Percentiles rank a stretch among this genome's conserved stretches.
These are phyloP conservation scores for Candida xiaguanensis DNA, from an alignment of 805 yeast species.

Conservation along the genomic window DNA sequence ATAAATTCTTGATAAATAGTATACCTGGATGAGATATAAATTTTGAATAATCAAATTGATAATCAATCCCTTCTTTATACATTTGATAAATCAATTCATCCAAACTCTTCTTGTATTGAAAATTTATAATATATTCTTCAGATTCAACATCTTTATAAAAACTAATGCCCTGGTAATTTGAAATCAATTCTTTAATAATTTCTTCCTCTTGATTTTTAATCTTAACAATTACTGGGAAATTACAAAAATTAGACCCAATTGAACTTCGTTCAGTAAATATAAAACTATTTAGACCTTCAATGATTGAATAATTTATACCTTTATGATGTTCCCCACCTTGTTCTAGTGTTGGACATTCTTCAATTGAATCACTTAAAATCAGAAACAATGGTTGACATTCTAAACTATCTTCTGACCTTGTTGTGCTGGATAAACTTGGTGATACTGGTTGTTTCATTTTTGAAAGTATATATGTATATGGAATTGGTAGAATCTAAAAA, in stretches of 20 bases:
- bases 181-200: not conserved
- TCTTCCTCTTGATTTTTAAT: conserved; percentile 1
- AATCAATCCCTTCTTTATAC: conserved; percentile 5
- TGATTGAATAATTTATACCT: conserved; percentile 2
- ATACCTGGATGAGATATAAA: conserved; percentile 55
- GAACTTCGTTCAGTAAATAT: conserved; percentile 6
- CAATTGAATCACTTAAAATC: conserved; percentile 6
- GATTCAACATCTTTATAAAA: not conserved
- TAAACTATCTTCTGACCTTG: conserved; percentile 6
- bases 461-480: too few species aligned
- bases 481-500: too few species aligned
- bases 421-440: conserved; percentile 7
- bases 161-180: not conserved
- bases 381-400: conserved; percentile 5
- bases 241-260: conserved; percentile 5
- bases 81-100: conserved; percentile 10
- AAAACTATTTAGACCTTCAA: conserved; percentile 7
- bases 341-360: not conserved
- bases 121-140: conserved; percentile 5
- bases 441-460: conserved; percentile 3
- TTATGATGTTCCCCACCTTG: not conserved
- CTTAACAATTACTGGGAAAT: conserved; percentile 10
- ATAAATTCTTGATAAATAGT: conserved; percentile 50
- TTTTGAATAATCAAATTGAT: conserved; percentile 22
- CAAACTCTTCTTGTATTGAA: conserved; percentile 4